phyloP scores from a whole-genome alignment of 805 yeast genomes.

The Candida yuanshanica region DNA sequence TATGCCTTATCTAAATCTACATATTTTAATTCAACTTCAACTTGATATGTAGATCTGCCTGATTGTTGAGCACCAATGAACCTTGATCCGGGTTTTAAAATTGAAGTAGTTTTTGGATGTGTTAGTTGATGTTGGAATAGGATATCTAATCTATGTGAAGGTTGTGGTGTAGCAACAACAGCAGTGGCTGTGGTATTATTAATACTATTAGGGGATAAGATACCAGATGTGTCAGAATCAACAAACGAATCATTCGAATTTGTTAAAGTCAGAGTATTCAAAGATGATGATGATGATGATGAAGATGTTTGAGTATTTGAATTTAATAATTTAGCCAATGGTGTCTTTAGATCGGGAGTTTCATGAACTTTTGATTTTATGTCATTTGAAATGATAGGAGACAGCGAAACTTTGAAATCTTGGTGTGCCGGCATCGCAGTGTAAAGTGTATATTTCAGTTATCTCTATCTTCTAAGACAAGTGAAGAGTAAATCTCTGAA shows the following conservation, averaged over 20 bases:
- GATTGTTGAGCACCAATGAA: conserved; percentile 70
- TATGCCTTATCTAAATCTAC: conserved; percentile 53
- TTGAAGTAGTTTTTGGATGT: conserved; percentile 28
- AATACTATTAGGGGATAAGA: background rate
- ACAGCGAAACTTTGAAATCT: background rate
- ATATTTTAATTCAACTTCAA: conserved; percentile 59
- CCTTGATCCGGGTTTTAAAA: conserved; percentile 54
- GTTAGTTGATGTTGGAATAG: background rate
- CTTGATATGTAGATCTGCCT: conserved; percentile 58
- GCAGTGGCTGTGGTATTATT: background rate
- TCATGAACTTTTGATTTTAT: background rate
- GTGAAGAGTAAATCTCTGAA: no score
- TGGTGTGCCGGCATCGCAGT: conserved; percentile 1
- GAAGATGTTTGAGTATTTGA: conserved; percentile 1
- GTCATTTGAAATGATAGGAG: background rate
- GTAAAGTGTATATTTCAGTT: background rate
- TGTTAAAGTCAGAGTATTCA: background rate
- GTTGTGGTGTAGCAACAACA: background rate
- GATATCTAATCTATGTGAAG: background rate
- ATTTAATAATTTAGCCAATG: no score
- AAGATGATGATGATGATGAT: conserved; percentile 1
- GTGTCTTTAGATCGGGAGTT: background rate
- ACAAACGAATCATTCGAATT: background rate
- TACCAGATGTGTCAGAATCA: background rate
- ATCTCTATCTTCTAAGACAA: background rate